Conservation (phyloP, 352 stramenopile genomes). For the Globisporangium nunn region DNA sequence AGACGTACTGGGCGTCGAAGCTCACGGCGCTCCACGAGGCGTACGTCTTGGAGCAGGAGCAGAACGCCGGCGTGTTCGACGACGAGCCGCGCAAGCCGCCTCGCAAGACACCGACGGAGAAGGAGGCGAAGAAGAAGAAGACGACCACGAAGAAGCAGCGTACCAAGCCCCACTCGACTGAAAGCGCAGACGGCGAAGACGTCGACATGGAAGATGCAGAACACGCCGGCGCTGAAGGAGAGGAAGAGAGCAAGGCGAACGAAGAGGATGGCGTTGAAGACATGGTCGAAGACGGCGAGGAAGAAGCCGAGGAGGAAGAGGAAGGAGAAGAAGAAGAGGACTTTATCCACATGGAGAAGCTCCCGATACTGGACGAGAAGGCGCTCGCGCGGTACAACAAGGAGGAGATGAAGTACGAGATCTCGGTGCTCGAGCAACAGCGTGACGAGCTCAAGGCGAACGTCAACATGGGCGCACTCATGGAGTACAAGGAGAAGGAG, state of each 20-base stretch:
- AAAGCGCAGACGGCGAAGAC: slow-evolving; percentile 25
- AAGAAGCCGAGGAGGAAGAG: slow-evolving; percentile 17
- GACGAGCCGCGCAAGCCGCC: slow-evolving; percentile 24
- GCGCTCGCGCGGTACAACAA: slow-evolving; percentile 86
- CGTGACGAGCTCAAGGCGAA: slow-evolving; percentile 91
- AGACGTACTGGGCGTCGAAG: slow-evolving; percentile 79
- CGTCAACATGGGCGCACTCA: slow-evolving; percentile 90
- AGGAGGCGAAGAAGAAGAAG: slow-evolving; percentile 27
- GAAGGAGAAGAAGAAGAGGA: slow-evolving; percentile 22
- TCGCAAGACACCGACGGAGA: slow-evolving; percentile 27
- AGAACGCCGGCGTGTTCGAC: slow-evolving; percentile 73
- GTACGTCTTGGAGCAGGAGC: slow-evolving; percentile 60
- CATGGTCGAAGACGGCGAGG: slow-evolving; percentile 8
- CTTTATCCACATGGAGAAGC: slow-evolving; percentile 28
- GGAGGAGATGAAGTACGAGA: slow-evolving; percentile 92
- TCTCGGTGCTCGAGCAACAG: slow-evolving; percentile 90
- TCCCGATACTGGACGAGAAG: slow-evolving; percentile 69
- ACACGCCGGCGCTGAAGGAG: not conserved
- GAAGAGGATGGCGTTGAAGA: slow-evolving; percentile 8
- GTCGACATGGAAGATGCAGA: slow-evolving; percentile 27
- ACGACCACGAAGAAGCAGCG: slow-evolving; percentile 13
- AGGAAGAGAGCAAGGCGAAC: slow-evolving; percentile 27
- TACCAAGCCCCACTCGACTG: slow-evolving; percentile 3
- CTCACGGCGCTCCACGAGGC: slow-evolving; percentile 54
- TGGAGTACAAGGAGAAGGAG: slow-evolving; percentile 93